These are phyloP conservation scores for Datura wrightii DNA, from an alignment of 257 asterid genomes.

Conservation along the genomic window DNA sequence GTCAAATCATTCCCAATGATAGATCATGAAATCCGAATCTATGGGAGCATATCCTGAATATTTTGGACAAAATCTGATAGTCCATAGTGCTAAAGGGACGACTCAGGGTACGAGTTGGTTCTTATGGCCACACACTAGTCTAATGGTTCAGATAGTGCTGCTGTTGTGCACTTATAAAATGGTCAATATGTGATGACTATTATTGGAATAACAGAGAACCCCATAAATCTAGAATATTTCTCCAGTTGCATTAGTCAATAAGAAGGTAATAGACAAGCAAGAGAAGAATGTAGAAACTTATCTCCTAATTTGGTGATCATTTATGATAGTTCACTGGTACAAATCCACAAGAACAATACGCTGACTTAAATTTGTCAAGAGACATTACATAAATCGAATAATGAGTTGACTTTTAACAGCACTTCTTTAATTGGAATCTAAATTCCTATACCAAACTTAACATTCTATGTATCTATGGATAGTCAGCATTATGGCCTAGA, in stretches of 20 bases:
- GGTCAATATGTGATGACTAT: background rate
- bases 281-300: conserved; percentile 9
- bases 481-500: background rate
- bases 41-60: background rate
- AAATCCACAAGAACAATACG: background rate
- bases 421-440: background rate
- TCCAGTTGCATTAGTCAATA: background rate
- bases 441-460: background rate
- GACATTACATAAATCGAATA: background rate
- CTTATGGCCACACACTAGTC: background rate
- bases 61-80: background rate
- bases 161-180: background rate
- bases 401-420: background rate
- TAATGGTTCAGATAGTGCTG: background rate
- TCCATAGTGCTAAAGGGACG: background rate
- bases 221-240: background rate
- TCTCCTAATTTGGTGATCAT: background rate
- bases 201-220: background rate
- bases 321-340: background rate
- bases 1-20: background rate
- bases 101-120: background rate
- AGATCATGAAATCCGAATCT: background rate
- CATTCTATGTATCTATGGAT: background rate
- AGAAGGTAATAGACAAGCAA: background rate
- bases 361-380: background rate